phyloP scores from a whole-genome alignment of 352 stramenopile genomes.

The Pythium aquatile region DNA sequence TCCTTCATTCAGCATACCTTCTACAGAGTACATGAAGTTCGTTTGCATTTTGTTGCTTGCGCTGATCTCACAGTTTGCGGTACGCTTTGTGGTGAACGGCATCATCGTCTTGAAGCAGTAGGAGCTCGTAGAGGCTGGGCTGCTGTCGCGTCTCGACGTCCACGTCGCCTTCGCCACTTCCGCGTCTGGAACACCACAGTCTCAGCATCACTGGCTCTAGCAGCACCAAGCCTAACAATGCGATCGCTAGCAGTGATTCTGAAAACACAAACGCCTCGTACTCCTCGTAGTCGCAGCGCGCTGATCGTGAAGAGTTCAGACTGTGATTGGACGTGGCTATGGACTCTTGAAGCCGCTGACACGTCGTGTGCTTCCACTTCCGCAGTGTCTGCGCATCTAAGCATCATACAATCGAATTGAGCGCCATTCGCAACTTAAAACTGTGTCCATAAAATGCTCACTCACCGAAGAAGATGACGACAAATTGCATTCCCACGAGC shows the following conservation, averaged over 20 bases:
- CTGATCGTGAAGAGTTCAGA: neutral
- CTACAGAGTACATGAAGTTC: no score
- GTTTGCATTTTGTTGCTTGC: no score
- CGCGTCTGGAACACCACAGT: constrained; percentile 11
- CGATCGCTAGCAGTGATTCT: constrained; percentile 10
- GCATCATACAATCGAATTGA: neutral
- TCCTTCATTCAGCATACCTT: no score
- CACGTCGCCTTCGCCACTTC: neutral
- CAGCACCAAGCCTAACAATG: constrained; percentile 5
- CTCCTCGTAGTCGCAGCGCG: neutral
- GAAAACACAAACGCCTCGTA: constrained; percentile 19
- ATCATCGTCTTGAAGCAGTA: constrained; percentile 1
- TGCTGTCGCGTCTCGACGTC: neutral
- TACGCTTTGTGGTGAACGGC: neutral
- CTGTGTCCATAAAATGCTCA: no score
- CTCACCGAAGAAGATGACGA: constrained; percentile 10
- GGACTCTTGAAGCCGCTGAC: neutral
- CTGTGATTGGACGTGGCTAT: neutral
- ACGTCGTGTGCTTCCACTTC: constrained; percentile 7
- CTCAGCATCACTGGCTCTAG: constrained; percentile 20
- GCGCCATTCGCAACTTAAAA: no score
- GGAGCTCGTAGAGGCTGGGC: neutral
- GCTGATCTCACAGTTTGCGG: neutral
- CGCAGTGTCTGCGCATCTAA: constrained; percentile 6
- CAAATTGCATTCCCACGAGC: neutral